phyloP scores from a whole-genome alignment of 176 grass and related monocot genomes.

The Otatea glauca region DNA sequence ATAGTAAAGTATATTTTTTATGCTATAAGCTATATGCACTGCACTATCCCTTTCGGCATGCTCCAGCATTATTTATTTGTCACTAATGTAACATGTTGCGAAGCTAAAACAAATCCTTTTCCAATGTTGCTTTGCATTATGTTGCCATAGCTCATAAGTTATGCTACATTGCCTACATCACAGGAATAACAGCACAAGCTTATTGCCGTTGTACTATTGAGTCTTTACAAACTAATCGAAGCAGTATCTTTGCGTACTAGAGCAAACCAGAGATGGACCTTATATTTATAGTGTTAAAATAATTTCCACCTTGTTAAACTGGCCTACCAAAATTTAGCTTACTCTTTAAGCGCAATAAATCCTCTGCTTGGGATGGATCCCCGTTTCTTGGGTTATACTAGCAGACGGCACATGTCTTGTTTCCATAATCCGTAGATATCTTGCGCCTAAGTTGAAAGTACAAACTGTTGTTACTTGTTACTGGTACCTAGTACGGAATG shows the following conservation, averaged over 20 bases:
- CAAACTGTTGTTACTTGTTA: slow-evolving; percentile 1
- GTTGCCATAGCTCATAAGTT: neutral
- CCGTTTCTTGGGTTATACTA: neutral
- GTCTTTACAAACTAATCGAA: neutral
- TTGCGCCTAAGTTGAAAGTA: neutral
- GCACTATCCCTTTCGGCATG: neutral
- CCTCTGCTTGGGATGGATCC: neutral
- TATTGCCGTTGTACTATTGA: neutral
- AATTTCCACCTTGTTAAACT: neutral
- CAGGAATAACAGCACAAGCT: neutral
- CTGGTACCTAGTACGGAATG: neutral
- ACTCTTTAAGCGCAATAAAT: neutral
- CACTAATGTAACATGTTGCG: neutral
- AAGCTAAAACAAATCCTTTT: neutral
- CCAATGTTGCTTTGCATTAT: neutral
- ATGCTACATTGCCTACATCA: neutral
- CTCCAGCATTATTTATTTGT: neutral
- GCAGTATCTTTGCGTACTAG: neutral
- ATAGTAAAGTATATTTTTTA: neutral
- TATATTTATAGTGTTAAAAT: neutral
- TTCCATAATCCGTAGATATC: neutral
- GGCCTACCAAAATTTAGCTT: neutral
- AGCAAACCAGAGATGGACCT: neutral
- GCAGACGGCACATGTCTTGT: neutral
- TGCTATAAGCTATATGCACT: neutral